Percentiles rank a stretch among this genome's conserved stretches.
Conservation (phyloP, 257 asterid species). For the Fraxinus pennsylvanica region DNA sequence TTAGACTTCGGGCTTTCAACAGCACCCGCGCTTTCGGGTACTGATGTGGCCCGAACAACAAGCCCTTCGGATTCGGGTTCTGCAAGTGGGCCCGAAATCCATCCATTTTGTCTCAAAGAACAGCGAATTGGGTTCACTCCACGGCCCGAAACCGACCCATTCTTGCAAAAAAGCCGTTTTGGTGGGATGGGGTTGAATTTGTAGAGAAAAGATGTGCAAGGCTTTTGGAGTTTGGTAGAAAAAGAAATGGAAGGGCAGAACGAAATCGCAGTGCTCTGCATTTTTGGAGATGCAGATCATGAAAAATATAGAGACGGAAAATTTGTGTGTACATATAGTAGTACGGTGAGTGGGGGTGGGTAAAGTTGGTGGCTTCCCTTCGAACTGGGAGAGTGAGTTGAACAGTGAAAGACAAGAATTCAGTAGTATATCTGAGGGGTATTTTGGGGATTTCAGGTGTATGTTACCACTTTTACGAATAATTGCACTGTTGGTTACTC, state of each 20-base stretch:
- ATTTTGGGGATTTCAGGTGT: not conserved
- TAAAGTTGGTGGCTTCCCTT: not conserved
- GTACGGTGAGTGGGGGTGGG: slow-evolving; percentile 17
- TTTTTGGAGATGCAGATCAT: slow-evolving; percentile 27
- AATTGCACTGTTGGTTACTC: not conserved
- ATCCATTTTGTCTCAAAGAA: slow-evolving; percentile 49
- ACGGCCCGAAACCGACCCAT: slow-evolving; percentile 17
- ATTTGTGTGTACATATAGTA: not conserved
- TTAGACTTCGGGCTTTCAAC: slow-evolving; percentile 60
- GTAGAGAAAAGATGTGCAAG: slow-evolving; percentile 28
- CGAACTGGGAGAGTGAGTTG: not conserved
- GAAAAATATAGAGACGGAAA: slow-evolving; percentile 1
- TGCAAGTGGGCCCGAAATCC: slow-evolving; percentile 47
- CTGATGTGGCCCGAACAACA: slow-evolving; percentile 49
- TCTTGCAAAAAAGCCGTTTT: slow-evolving; percentile 21
- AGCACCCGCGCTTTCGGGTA: slow-evolving; percentile 52
- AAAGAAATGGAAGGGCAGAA: slow-evolving; percentile 50
- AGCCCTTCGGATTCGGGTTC: slow-evolving; percentile 37
- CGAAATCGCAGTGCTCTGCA: slow-evolving; percentile 70
- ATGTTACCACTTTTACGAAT: too few relatives aligned
- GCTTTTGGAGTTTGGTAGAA: slow-evolving; percentile 33
- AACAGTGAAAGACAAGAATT: not conserved
- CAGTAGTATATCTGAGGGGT: not conserved
- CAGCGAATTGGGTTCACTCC: slow-evolving; percentile 34
- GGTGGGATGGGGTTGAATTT: slow-evolving; percentile 24